Evolutionary conservation across 2,329 filamentous ascomycete genomes (phyloP), one percentile per base, ranked within the genome.

Genomic region (Periconia macrospinosa): DNA sequence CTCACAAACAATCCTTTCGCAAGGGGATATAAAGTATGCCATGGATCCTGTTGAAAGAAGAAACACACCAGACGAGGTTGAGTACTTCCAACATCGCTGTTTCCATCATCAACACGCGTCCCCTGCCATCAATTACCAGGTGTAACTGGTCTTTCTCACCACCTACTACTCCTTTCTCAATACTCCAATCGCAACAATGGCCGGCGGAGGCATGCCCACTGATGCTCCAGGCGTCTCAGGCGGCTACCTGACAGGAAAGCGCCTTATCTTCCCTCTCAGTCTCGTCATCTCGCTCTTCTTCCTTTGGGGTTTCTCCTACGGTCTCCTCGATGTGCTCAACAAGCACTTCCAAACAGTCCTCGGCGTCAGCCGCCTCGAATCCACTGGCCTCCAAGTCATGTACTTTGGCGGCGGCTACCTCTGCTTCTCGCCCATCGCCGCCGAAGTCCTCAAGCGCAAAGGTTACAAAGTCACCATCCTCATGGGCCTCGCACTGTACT

Each of bases 331-430:
- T 65, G 74, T 77, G 37, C 62, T 79, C 53, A 79, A 78, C 61
- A 71, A 71, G 18, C 71, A 75, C 43, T 78, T 79, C 66, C 76
- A 78, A 53, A 68, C 68, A 41, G 67, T 71, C 1, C 63, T 78
- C 20, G 63, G 76, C 52, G 74, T 78, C 55, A 73, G 76, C 30
- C 79, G 81, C 52, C 80, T 81, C 35, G 77, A 84, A 53, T 86
- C 84, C 1, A 82, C 84, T 13, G 86, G 85, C 49, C 78, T 88
- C 1, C 84, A 87, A 59, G 85, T 80, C 35, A 81, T 84, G 1
- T 88, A 88, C 68, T 88, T 87, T 62, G 85, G 84, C 78, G 83
- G 69, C 1, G 45, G 90, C 65, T 79, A 89, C 54, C 78, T 88
- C 40, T 87, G 86, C 0, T 85, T 88, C 0, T 69, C 89, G 8